Evolutionary conservation across 805 yeast genomes (phyloP).

Genomic region (Yarrowia phangngaensis): DNA sequence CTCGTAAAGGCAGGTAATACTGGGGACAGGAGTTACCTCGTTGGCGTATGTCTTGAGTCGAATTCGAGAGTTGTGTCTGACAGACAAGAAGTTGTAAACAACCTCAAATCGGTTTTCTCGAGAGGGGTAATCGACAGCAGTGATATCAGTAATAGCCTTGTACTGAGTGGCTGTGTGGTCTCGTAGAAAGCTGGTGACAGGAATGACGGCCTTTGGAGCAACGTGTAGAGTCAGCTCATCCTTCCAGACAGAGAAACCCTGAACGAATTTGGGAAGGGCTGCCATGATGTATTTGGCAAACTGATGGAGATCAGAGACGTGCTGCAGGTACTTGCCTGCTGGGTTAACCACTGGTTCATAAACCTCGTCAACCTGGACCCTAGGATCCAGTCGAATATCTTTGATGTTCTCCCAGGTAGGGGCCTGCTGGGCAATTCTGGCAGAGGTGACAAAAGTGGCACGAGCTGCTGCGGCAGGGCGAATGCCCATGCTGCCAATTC

Average conservation of each 20-base stretch:
- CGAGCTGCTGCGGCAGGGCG: conserved; percentile 22
- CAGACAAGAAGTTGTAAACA: conserved; percentile 75
- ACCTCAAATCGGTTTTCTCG: conserved; percentile 83
- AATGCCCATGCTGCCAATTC: conserved; percentile 24
- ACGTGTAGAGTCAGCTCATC: conserved; percentile 75
- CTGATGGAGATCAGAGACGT: conserved; percentile 67
- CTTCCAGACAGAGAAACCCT: conserved; percentile 85
- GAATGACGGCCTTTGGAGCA: conserved; percentile 71
- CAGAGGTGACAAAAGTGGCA: conserved; percentile 18
- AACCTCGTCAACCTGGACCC: conserved; percentile 28
- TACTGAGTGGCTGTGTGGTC: conserved; percentile 79
- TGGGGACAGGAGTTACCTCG: conserved; percentile 78
- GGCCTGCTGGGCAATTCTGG: conserved; percentile 14
- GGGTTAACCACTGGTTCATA: conserved; percentile 55
- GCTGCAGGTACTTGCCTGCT: conserved; percentile 66
- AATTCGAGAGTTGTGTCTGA: conserved; percentile 79
- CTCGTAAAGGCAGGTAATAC: conserved; percentile 63
- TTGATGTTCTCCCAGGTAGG: conserved; percentile 23
- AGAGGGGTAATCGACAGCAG: conserved; percentile 83
- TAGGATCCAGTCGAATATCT: conserved; percentile 14
- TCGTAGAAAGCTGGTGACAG: conserved; percentile 64
- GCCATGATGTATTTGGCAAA: conserved; percentile 77
- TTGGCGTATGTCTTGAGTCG: conserved; percentile 85
- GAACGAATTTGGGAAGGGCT: conserved; percentile 74
- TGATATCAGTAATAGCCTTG: conserved; percentile 72